phyloP scores from a whole-genome alignment of 345 rosid genomes.

The Conringia planisiliqua region DNA sequence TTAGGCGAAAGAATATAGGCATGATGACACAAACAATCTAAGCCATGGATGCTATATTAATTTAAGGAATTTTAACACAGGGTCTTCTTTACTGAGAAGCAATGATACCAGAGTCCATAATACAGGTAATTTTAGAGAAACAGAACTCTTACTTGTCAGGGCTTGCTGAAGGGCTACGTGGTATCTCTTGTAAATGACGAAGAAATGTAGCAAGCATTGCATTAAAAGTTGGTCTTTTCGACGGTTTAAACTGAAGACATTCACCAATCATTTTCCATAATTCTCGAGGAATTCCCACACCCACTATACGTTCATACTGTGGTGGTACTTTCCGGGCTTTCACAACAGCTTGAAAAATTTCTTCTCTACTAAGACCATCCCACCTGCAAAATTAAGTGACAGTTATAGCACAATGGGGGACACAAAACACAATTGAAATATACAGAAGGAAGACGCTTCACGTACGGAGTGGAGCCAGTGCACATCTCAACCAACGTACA shows the following conservation, averaged over 20 bases:
- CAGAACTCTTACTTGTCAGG: constrained; percentile 71
- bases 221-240: constrained; percentile 83
- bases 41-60: background rate
- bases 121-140: constrained; percentile 8
- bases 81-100: constrained; percentile 9
- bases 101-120: background rate
- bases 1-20: background rate
- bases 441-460: constrained; percentile 29
- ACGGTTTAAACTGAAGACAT: constrained; percentile 89
- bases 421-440: constrained; percentile 10
- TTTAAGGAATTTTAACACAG: background rate
- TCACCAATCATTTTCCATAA: constrained; percentile 99
- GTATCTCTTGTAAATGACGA: constrained; percentile 90
- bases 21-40: constrained; percentile 4
- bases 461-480: constrained; percentile 97
- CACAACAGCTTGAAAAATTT: constrained; percentile 85
- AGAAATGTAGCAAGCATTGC: constrained; percentile 89
- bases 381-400: constrained; percentile 52
- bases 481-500: constrained; percentile 99
- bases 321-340: constrained; percentile 84
- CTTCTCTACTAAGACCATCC: constrained; percentile 90
- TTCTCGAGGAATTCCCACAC: constrained; percentile 94
- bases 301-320: constrained; percentile 94
- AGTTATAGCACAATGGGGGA: constrained; percentile 11
- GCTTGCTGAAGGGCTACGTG: constrained; percentile 85